Evolutionary conservation across 1,284 basidiomycete species (phyloP), one percentile per base, ranked within the genome.

Genomic region (Ceratobasidium sp.): DNA sequence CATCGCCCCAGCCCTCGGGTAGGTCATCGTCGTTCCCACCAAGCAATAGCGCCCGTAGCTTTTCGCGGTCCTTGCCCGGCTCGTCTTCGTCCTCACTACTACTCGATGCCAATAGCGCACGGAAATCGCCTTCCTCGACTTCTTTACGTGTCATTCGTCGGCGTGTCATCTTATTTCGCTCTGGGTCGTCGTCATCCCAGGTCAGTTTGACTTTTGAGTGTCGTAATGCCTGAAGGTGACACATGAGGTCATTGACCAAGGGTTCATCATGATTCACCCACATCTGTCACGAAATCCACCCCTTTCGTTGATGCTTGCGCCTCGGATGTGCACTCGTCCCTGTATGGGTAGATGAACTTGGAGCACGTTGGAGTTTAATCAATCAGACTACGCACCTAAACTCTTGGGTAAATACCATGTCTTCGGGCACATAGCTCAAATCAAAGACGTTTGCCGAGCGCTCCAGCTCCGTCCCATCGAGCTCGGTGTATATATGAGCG

Each of bases 191-290:
- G 73, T 96, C 93, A 76, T 99, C 97, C 97, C 97, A 99, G 8
- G 96, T 98, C 29, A 99, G 84, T 76, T 93, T 96, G 73, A 99
- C 96, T 81, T 94, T 96, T 13, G 97, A 99, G 78, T 99, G 96
- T 7, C 97, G 90, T n/a, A 99, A 86, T 6, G 96, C 96, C 93
- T 96, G 73, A 1, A 52, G 17, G 4, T n/a, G 13, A 50, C 13
- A 54, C 31, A 22, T 68, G 3, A 47, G 40, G 17, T 31, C 2
- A 27, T 20, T 42, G 38, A 32, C 32, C 20, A 29, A 34, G n/a
- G 20, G 3, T 12, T 47, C 10, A 27, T 7, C 5, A 43, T 20
- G 38, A 32, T 32, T 4, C 15, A 80, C 88, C 77, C 75, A 94
- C 94, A 77, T 96, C 94, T 0, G 97, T 99, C 32, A 92, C 90